These are phyloP conservation scores for Medicago ruthenica DNA, from an alignment of 306 rosid genomes.

Conservation along the genomic window DNA sequence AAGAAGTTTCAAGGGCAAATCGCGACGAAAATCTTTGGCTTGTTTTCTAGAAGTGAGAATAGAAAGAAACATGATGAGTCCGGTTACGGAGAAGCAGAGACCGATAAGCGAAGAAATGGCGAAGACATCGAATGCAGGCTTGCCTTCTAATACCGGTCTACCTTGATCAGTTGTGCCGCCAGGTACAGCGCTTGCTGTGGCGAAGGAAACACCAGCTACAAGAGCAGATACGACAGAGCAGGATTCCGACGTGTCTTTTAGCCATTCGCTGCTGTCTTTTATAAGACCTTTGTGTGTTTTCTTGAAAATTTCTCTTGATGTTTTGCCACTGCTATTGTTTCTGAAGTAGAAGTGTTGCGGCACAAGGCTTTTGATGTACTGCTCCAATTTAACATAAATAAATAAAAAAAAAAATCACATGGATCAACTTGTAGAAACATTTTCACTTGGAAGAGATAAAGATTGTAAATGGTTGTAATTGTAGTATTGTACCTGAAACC, in stretches of 20 bases:
- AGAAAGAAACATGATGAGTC: slow-evolving; percentile 70
- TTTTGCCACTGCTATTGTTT: background rate
- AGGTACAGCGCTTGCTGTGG: slow-evolving; percentile 50
- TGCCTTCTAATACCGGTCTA: slow-evolving; percentile 45
- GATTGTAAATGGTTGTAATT: too few species aligned
- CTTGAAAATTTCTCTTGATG: slow-evolving; percentile 40
- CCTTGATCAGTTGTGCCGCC: slow-evolving; percentile 49
- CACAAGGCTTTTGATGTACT: slow-evolving; percentile 44
- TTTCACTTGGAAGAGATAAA: too few species aligned
- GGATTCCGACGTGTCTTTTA: slow-evolving; percentile 47
- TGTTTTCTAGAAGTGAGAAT: slow-evolving; percentile 62
- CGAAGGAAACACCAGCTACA: slow-evolving; percentile 50
- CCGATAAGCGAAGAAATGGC: slow-evolving; percentile 56
- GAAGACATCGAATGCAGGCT: slow-evolving; percentile 50
- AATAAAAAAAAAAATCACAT: background rate
- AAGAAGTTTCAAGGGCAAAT: slow-evolving; percentile 56
- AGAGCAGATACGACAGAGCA: slow-evolving; percentile 56
- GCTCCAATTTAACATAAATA: background rate
- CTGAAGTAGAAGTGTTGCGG: slow-evolving; percentile 34
- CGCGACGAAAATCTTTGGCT: slow-evolving; percentile 53
- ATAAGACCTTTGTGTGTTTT: slow-evolving; percentile 1
- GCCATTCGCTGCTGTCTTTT: slow-evolving; percentile 38
- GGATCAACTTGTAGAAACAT: background rate
- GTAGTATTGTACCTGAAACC: slow-evolving; percentile 48
- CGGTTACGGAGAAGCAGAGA: slow-evolving; percentile 62